Evolutionary conservation across 441 rosid genomes (phyloP), one percentile per base, ranked within the genome.

Genomic region (Syzygium malaccense): DNA sequence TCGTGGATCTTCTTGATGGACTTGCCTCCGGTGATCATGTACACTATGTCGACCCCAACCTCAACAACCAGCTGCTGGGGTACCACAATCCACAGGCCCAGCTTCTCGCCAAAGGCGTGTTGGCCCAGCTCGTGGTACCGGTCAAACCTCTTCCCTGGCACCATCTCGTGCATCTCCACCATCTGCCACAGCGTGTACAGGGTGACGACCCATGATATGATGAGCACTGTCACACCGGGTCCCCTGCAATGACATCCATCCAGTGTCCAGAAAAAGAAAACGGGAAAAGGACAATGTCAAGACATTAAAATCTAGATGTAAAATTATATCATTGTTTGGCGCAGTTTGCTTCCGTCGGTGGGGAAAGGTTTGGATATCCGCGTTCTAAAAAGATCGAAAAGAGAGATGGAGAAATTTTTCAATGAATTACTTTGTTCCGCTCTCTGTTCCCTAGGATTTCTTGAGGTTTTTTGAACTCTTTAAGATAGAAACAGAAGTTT

Each of bases 161-260:
- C 94, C 93, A 93, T 95, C 90, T 96, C 98, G 23, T 96, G 99
- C 98, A 97, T 95, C 88, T 97, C 96, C 56, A 97, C 99, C 99
- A 96, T 97, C 87, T 96, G 98, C 98, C 99, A 96, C 10, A 96
- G 87, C 9, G 99, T 96, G 91, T 95, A 97, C 41, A 96, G 88
- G 51, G 98, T 95, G 66, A 95, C 91, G 17, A 94, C 11, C 98
- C 99, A 96, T 86, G 98, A 96, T 68, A 94, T 14, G 53, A 91
- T 9, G 79, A 96, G 91, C 14, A 94, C 71, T 8, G 90, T 90
- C 11, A 94, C 90, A 55, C 98, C 99, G 20, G 96, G 96, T 86
- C 97, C 98, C 98, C 99, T 96, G 57, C 48, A 91, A 37, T 26
- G 19, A 90, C 33, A 64, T 32, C 83, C 57, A 88, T 20, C 37